phyloP scores from a whole-genome alignment of 1,284 basidiomycete genomes.

The Ceratobasidium sp. region DNA sequence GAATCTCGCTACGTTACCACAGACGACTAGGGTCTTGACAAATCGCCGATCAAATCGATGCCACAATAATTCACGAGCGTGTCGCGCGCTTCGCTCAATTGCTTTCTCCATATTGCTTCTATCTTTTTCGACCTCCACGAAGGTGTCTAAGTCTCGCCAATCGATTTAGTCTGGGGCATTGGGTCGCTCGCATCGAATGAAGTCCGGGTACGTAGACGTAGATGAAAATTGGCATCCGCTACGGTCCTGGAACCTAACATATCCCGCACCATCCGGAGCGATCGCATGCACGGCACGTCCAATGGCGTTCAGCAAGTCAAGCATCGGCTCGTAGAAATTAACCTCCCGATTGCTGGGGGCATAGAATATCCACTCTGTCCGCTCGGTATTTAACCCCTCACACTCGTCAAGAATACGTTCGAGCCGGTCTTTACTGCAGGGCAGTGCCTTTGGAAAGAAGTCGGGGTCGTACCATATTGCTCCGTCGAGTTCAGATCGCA shows the following conservation, averaged over 20 bases:
- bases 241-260: too few relatives aligned
- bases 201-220: too few relatives aligned
- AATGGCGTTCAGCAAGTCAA: conserved; percentile 5
- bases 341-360: not conserved
- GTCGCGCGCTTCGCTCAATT: conserved; percentile 3
- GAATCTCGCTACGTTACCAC: not conserved
- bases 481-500: too few relatives aligned
- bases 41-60: conserved; percentile 18
- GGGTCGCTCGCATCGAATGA: too few relatives aligned
- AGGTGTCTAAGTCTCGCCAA: conserved; percentile 6
- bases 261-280: not conserved
- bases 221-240: too few relatives aligned
- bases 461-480: too few relatives aligned
- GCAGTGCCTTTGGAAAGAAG: not conserved
- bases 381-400: not conserved
- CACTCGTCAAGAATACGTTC: not conserved
- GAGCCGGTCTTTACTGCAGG: not conserved
- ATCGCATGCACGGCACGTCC: not conserved
- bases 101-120: not conserved
- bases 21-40: not conserved
- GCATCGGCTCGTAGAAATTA: not conserved
- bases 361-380: not conserved
- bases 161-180: not conserved
- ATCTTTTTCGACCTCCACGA: conserved; percentile 10
- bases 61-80: conserved; percentile 6